Evolutionary conservation across 768 basidiomycete genomes (phyloP), one percentile per base, ranked within the genome.

Genomic region (Amanita rimosa): DNA sequence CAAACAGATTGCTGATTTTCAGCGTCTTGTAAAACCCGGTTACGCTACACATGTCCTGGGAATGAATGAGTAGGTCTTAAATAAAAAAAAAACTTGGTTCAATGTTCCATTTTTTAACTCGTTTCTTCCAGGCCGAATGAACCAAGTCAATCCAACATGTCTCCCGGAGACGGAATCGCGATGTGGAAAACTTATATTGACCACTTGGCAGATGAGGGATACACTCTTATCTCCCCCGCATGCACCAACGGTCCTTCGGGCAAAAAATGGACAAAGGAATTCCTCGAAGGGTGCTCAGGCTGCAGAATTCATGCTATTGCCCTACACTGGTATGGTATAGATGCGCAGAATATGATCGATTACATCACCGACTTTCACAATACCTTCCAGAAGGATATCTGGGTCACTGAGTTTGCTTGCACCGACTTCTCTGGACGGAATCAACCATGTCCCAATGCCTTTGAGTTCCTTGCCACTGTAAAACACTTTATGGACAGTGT

Each of bases 341-440:
- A 65, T 11, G 52, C 72, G 2, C 44, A 67, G 0, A 67, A 67
- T 8, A 72, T 91, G 58, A 70, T 77, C 46, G n/a, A 49, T 10
- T 83, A 80, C 62, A 61, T 83, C 43, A 55, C 57, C 7, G 55
- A 63, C 1, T 73, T 74, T 56, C 64, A 85, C 58, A 52, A 53
- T 35, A 64, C 63, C 1, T 81, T 76, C 57, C 29, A 50, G 13
- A 56, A 58, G 49, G 62, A 63, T 24, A 65, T 89, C 57, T 78
- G 73, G 72, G 60, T 83, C 50, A 84, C 84, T 3, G 88, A 92
- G 58, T 81, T 76, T 55, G 86, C 85, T 52, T 81, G 78, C 66
- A 69, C 79, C 77, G 69, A 81, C 66, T 87, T 80, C 60, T 62
- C 63, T 54, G 70, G 70, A 9, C 70, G 68, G 16, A 52, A 60